A percentile compares a stretch with the other conserved stretches of the same genome.
These are phyloP conservation scores for Microstroma glucosiphilum DNA, from an alignment of 1,284 basidiomycete genomes.

Conservation along the genomic window DNA sequence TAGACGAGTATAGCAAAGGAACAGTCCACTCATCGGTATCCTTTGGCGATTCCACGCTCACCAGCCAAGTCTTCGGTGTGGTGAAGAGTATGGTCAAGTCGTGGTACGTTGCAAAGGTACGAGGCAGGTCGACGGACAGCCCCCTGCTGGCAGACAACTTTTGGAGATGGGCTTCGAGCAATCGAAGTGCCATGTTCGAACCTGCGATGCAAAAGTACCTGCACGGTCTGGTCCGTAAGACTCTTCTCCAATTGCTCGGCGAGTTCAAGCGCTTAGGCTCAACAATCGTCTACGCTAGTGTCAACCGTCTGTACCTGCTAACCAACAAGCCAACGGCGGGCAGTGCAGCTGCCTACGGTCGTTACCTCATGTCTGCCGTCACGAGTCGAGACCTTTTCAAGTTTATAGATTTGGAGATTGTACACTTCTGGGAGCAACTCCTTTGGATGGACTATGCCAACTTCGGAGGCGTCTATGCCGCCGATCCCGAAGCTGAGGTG, in stretches of 20 bases:
- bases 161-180: conserved; percentile 92
- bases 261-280: conserved; percentile 95
- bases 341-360: conserved; percentile 89
- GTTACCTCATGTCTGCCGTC: conserved; percentile 83
- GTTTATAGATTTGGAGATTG: conserved; percentile 78
- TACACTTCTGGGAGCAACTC: conserved; percentile 88
- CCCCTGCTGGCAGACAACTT: conserved; percentile 70
- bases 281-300: conserved; percentile 89
- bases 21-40: conserved; percentile 59
- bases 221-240: conserved; percentile 94
- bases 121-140: conserved; percentile 60
- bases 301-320: conserved; percentile 79
- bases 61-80: conserved; percentile 77
- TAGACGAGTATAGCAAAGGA: conserved; percentile 81
- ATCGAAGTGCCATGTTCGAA: conserved; percentile 80
- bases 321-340: conserved; percentile 89
- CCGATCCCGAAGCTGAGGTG: conserved; percentile 13
- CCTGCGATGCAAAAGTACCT: conserved; percentile 88
- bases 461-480: conserved; percentile 74
- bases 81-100: conserved; percentile 81
- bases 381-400: conserved; percentile 93
- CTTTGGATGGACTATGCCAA: conserved; percentile 95
- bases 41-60: conserved; percentile 86
- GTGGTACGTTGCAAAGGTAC: conserved; percentile 79
- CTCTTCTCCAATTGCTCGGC: conserved; percentile 89